These are phyloP conservation scores for Pistacia atlantica DNA, from an alignment of 345 rosid species.

Conservation along the genomic window DNA sequence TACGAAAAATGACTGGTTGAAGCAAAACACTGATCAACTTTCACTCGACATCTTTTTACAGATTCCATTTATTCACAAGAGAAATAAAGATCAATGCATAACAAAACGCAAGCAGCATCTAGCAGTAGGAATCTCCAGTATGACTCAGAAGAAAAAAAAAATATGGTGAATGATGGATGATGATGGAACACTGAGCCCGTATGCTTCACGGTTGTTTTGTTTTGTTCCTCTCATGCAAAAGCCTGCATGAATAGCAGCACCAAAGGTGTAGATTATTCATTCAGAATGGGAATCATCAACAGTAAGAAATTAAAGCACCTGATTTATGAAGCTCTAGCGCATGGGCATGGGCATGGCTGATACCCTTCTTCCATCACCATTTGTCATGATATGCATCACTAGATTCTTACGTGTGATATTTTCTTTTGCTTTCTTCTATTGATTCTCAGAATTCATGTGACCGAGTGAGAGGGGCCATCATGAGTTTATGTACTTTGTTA, in stretches of 20 bases:
- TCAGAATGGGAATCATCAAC: constrained; percentile 10
- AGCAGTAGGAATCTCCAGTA: constrained; percentile 10
- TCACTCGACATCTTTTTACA: not conserved
- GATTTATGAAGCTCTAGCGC: not conserved
- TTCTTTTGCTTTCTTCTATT: not conserved
- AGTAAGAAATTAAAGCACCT: not conserved
- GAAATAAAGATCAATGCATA: not conserved
- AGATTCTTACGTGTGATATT: constrained; percentile 18
- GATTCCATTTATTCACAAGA: constrained; percentile 3
- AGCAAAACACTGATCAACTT: not conserved
- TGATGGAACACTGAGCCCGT: not conserved
- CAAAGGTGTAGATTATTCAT: not conserved
- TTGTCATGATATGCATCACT: constrained; percentile 10
- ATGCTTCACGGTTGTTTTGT: constrained; percentile 9
- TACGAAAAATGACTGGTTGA: not conserved
- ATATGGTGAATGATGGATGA: not conserved
- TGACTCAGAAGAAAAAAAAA: constrained; percentile 1
- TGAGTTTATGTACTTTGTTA: constrained; percentile 5
- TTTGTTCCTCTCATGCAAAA: not conserved
- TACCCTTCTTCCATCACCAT: not conserved
- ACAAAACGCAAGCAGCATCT: not conserved
- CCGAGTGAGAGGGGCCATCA: not conserved
- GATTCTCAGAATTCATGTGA: not conserved
- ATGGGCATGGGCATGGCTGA: not conserved
- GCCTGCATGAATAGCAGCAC: not conserved